Base-by-base conservation (phyloP, 495 filamentous ascomycete genomes). In the Aspergillus conjunctus region DNA sequence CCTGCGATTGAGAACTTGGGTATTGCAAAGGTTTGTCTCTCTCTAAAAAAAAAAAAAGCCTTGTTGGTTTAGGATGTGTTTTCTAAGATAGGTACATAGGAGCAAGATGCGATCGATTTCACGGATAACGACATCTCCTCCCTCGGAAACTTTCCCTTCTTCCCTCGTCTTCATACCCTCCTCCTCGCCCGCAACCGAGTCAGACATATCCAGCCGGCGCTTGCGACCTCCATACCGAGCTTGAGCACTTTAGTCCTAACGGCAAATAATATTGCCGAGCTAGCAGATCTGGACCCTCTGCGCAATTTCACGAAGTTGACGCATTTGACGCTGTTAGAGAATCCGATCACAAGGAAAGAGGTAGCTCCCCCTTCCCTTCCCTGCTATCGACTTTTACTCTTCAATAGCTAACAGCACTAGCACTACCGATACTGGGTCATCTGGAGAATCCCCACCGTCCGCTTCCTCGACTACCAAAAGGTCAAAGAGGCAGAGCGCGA, bases 1-100 rank as follows among this genome's bases (percentile, higher is more conserved):
- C 91, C 94, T 68, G 84, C 88, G 21, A 97, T 98, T 80, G 95
- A 99, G 85, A 99, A 99, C 73, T 74, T 99, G 75, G 95, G 94
- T 82, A 88, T 93, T 73, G 93, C 94, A 57, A 92, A 91, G 63
- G 93, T 96, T 74, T 54, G 86, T 84, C 15, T 41, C 12, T 11
- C 4, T 4, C 9, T 41, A 9, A 41, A 41, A 12, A n/a, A n/a
- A 37, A 37, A 12, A 37, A 37, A 12, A 37, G n/a, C 26, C 26
- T 26, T 26, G n/a, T 26, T 2, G 2, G 26, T 26, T 26, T 26
- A 2, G 26, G 26, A 5, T 26, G 26, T 2, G 26, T 26, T 26
- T 26, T 26, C 46, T 74, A 41, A 71, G 45, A 14, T 45, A 1
- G 5, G 26, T 26, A 18, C 11, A 12, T 68, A 88, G 83, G 83